Evolutionary conservation across 192 early-diverging fungal species (phyloP), one percentile per base, ranked within the genome.

Genomic region (Backusella circina): DNA sequence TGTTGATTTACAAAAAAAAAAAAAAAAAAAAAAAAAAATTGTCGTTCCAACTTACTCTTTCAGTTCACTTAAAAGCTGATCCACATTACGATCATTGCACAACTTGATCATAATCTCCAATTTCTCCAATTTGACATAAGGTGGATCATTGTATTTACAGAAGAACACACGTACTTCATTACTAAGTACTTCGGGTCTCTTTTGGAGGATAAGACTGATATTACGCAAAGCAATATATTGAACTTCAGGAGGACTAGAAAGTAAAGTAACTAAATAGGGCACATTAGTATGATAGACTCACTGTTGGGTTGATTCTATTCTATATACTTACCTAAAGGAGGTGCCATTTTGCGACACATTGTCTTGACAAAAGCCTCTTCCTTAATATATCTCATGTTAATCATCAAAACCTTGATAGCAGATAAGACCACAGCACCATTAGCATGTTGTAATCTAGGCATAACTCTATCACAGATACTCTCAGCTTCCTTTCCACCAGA

Each of bases 71-170:
- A 99, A 84, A 41, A 99, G 88, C 71, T 96, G 95, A 69, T 98
- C 96, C 16, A 96, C 86, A 75, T 97, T 98, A 72, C 88, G 85
- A 69, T 94, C 94, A 26, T 90, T 91, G 75, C 91, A 93, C 26
- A 99, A 88, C 57, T 91, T 93, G 76, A 98, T 93, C 81, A 99
- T 92, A 47, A 99, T 93, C 67, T 96, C 94, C 36, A 99, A 86
- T 76, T 99, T 99, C 71, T 98, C 97, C 38, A 93, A 85, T 82
- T 99, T 99, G 75, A 99, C 96, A 74, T 98, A 99, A 26, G 93
- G 93, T 31, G 97, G 96, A 84, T 99, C 97, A 83, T 99, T 98
- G 87, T 96, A 99, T 80, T 96, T 97, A 84, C 94, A 96, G 80
- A 97, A 99, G 82, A 99, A 99, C 23, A 98, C 97, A 33, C 96